phyloP scores from a whole-genome alignment of 352 stramenopile species.

The Pythium monospermum region DNA sequence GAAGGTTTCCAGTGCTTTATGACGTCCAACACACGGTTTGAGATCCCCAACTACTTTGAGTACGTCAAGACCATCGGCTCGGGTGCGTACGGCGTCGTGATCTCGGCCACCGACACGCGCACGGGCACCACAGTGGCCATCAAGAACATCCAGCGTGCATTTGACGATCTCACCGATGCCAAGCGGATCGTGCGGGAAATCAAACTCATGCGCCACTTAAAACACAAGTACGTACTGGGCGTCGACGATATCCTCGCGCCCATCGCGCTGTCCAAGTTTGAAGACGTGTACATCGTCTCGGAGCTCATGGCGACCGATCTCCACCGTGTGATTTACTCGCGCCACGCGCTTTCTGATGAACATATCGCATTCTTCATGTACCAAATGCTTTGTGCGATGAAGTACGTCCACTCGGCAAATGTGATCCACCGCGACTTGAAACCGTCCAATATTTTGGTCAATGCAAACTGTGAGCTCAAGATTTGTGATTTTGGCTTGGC shows the following conservation, averaged over 20 bases:
- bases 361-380: conserved; percentile 90
- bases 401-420: conserved; percentile 91
- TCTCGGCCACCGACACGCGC: conserved; percentile 55
- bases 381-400: conserved; percentile 88
- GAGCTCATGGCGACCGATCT: conserved; percentile 90
- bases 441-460: conserved; percentile 96
- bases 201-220: conserved; percentile 88
- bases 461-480: conserved; percentile 88
- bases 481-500: conserved; percentile 88
- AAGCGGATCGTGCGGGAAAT: conserved; percentile 99
- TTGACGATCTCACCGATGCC: conserved; percentile 97
- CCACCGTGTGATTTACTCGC: conserved; percentile 87
- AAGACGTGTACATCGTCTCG: conserved; percentile 89
- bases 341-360: conserved; percentile 77
- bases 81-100: conserved; percentile 89
- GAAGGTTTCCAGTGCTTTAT: conserved; percentile 76
- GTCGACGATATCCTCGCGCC: conserved; percentile 79
- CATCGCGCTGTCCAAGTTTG: conserved; percentile 60
- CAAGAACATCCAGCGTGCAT: conserved; percentile 94
- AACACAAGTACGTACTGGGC: conserved; percentile 86
- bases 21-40: conserved; percentile 80
- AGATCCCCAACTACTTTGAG: conserved; percentile 73
- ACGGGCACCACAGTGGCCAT: conserved; percentile 63
- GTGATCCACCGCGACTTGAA: conserved; percentile 97
- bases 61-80: conserved; percentile 88